A percentile compares a stretch with the other conserved stretches of the same genome.
Conservation (phyloP, 2,329 filamentous ascomycete species). For the Bipolaris gigantea region DNA sequence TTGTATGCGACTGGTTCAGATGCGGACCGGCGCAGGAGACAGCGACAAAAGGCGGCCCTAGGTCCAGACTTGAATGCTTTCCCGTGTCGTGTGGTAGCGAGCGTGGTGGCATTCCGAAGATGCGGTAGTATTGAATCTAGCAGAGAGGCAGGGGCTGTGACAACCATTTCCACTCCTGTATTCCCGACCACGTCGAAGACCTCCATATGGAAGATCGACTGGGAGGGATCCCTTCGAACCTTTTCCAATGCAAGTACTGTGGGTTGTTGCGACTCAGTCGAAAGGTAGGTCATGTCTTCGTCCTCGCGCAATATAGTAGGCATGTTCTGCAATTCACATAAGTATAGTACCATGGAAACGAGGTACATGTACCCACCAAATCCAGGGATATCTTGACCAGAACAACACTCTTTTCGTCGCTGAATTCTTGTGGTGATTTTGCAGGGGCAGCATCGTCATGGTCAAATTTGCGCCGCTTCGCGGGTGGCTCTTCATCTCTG, state of each 20-base stretch:
- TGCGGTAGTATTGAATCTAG: conserved; percentile 27
- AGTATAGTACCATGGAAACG: not conserved
- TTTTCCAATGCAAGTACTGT: conserved; percentile 28
- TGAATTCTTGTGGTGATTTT: conserved; percentile 7
- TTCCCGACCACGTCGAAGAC: conserved; percentile 22
- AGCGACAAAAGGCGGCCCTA: conserved; percentile 33
- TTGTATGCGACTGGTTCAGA: conserved; percentile 8
- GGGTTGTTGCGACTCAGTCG: conserved; percentile 4
- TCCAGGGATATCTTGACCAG: conserved; percentile 31
- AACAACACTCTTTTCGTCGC: conserved; percentile 29
- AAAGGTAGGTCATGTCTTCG: not conserved
- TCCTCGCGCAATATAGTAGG: conserved; percentile 1
- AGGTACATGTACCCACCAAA: conserved; percentile 24
- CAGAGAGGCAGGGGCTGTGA: conserved; percentile 17
- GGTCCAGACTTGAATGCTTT: conserved; percentile 20
- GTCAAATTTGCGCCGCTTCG: conserved; percentile 36
- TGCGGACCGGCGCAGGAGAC: conserved; percentile 18
- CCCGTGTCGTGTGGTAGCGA: conserved; percentile 23
- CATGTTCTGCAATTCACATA: conserved; percentile 10
- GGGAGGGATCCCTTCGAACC: conserved; percentile 15
- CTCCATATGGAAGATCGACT: conserved; percentile 18
- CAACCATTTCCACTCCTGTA: conserved; percentile 22
- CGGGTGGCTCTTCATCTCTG: conserved; percentile 18
- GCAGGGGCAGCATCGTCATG: conserved; percentile 1
- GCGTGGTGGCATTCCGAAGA: conserved; percentile 23